Percentiles rank a stretch among this genome's conserved stretches.
Conservation (phyloP, 2,329 filamentous ascomycete genomes). For the Cylindrodendrum hubeiense region DNA sequence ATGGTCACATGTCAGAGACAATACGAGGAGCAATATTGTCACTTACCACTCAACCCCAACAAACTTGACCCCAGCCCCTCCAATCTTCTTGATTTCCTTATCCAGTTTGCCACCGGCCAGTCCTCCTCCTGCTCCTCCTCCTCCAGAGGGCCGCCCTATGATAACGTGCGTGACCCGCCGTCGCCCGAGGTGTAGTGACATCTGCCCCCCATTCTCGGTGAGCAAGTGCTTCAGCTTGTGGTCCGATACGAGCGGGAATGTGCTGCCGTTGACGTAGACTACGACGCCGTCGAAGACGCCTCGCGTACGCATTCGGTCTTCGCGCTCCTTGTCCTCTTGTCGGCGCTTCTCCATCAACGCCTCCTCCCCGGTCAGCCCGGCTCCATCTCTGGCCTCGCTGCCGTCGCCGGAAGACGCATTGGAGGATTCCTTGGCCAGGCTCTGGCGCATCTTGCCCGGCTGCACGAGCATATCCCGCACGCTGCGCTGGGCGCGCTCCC, state of each 20-base stretch:
- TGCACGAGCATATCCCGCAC: constrained; percentile 67
- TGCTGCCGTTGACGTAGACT: constrained; percentile 91
- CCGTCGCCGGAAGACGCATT: neutral
- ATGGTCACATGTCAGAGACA: neutral
- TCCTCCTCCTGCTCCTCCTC: constrained; percentile 75
- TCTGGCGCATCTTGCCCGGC: constrained; percentile 58
- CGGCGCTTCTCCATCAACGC: constrained; percentile 47
- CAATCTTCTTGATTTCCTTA: constrained; percentile 77
- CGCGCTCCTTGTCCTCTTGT: constrained; percentile 65
- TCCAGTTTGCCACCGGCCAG: constrained; percentile 84
- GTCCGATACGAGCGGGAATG: constrained; percentile 83
- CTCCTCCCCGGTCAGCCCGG: constrained; percentile 39
- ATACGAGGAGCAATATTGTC: neutral
- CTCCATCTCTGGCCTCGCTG: neutral
- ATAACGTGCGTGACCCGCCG: constrained; percentile 88
- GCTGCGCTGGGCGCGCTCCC: constrained; percentile 55
- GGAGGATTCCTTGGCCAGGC: constrained; percentile 8
- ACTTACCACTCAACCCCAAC: constrained; percentile 82
- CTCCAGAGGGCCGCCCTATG: constrained; percentile 71
- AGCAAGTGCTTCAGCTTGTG: constrained; percentile 87
- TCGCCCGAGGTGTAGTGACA: constrained; percentile 79
- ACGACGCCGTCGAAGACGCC: constrained; percentile 77
- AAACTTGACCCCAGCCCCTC: constrained; percentile 80
- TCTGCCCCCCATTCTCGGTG: constrained; percentile 77
- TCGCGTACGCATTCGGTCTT: constrained; percentile 40